These are phyloP conservation scores for Suillus americanus DNA, from an alignment of 768 basidiomycete species.

Conservation along the genomic window DNA sequence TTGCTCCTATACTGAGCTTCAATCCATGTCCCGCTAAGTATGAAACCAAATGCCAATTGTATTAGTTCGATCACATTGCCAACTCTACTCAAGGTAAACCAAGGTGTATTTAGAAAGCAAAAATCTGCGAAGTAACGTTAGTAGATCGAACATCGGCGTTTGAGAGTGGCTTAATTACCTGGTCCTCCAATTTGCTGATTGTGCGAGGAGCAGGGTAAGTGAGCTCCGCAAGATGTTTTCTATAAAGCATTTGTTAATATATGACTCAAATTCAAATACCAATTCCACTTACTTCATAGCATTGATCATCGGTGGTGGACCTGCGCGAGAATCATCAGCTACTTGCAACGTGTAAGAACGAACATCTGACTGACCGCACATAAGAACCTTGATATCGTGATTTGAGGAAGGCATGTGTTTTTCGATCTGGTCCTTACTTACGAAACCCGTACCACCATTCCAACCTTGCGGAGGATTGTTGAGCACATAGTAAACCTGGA, in stretches of 20 bases:
- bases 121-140: conserved; percentile 33
- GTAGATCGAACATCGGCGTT: not conserved
- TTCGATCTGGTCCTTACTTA: conserved; percentile 89
- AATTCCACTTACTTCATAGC: conserved; percentile 71
- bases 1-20: not conserved
- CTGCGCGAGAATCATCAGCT: conserved; percentile 30
- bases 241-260: conserved; percentile 28
- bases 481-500: conserved; percentile 87
- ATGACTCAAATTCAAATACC: not conserved
- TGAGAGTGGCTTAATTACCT: conserved; percentile 44
- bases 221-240: conserved; percentile 87
- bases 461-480: conserved; percentile 91
- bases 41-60: not conserved
- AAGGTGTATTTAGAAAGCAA: conserved; percentile 35
- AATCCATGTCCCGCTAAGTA: not conserved
- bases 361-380: conserved; percentile 67
- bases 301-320: conserved; percentile 73
- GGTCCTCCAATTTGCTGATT: conserved; percentile 90
- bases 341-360: conserved; percentile 9
- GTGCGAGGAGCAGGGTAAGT: conserved; percentile 85
- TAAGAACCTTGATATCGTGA: conserved; percentile 76
- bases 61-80: not conserved
- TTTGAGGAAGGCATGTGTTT: conserved; percentile 67
- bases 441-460: conserved; percentile 90
- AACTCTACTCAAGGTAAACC: not conserved